These are phyloP conservation scores for Ophiostoma himal-ulmi DNA, from an alignment of 2,329 filamentous ascomycete species.

Conservation along the genomic window DNA sequence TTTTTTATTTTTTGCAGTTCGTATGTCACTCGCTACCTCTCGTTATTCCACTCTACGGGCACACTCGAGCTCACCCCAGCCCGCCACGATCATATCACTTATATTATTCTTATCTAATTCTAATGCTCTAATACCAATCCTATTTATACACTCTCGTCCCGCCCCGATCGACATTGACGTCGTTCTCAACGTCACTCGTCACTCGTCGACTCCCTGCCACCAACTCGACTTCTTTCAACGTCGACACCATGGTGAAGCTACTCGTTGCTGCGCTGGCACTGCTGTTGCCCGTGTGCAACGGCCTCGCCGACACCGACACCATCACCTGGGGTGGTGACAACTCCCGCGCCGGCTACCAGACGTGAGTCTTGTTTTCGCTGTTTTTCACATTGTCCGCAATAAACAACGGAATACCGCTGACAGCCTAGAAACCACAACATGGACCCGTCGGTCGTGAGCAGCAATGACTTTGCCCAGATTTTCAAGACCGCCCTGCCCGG, in stretches of 20 bases:
- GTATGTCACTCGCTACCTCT: neutral
- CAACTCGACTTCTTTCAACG: neutral
- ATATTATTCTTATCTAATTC: neutral
- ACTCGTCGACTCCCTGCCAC: neutral
- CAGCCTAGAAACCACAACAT: slow-evolving; percentile 55
- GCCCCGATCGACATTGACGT: neutral
- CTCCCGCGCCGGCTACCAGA: slow-evolving; percentile 48
- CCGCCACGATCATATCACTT: neutral
- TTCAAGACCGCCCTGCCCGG: slow-evolving; percentile 50
- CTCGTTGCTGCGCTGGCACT: slow-evolving; percentile 29
- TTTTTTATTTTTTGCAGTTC: neutral
- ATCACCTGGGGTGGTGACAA: slow-evolving; percentile 57
- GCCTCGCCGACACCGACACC: slow-evolving; percentile 45
- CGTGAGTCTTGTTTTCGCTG: slow-evolving; percentile 33
- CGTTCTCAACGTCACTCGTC: neutral
- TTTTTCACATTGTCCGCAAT: no score
- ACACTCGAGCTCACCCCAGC: neutral
- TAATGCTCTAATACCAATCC: neutral
- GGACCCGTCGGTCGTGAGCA: slow-evolving; percentile 53
- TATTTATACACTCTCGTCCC: neutral
- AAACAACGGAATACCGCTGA: no score
- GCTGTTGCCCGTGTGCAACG: slow-evolving; percentile 33
- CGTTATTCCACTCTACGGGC: no score
- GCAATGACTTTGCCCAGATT: slow-evolving; percentile 49
- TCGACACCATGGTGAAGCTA: slow-evolving; percentile 9